phyloP scores from a whole-genome alignment of 768 basidiomycete genomes.

The Auricularia auricula-judae region DNA sequence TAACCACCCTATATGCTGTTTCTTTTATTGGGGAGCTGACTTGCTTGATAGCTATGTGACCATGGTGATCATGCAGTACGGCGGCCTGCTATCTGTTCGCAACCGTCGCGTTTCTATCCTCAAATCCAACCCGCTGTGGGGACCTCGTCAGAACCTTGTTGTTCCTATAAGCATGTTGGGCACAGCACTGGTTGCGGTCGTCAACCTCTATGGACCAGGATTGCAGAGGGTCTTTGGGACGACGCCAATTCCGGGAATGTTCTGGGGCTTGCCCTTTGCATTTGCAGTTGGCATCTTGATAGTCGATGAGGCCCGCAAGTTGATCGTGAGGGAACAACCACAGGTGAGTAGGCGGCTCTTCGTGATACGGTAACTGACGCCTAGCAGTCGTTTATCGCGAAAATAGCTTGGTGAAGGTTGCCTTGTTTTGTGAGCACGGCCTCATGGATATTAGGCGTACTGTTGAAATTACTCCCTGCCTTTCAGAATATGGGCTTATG shows the following conservation, averaged over 20 bases:
- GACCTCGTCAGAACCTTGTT: slow-evolving; percentile 31
- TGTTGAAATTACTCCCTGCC: not conserved
- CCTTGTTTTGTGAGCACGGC: not conserved
- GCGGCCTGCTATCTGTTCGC: slow-evolving; percentile 30
- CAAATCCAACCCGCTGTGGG: slow-evolving; percentile 35
- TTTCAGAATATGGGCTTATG: not conserved
- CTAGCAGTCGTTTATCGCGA: slow-evolving; percentile 3
- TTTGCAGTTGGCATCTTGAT: slow-evolving; percentile 31
- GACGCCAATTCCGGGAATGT: slow-evolving; percentile 33
- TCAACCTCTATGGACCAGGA: slow-evolving; percentile 33
- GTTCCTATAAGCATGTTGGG: slow-evolving; percentile 27
- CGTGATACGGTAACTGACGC: not conserved
- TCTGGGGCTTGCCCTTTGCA: slow-evolving; percentile 37
- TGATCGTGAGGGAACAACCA: slow-evolving; percentile 33
- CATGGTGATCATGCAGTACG: slow-evolving; percentile 36
- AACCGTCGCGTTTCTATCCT: slow-evolving; percentile 34
- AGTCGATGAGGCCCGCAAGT: slow-evolving; percentile 34
- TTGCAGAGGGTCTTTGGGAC: slow-evolving; percentile 33
- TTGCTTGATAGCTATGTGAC: slow-evolving; percentile 29
- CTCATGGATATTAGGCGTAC: not conserved
- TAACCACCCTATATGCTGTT: not conserved
- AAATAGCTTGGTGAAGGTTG: not conserved
- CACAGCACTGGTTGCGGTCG: slow-evolving; percentile 32
- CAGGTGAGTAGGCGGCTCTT: slow-evolving; percentile 18
- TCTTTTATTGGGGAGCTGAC: not conserved